Conservation (phyloP, 768 basidiomycete genomes). For the Rubroboletus satanas region DNA sequence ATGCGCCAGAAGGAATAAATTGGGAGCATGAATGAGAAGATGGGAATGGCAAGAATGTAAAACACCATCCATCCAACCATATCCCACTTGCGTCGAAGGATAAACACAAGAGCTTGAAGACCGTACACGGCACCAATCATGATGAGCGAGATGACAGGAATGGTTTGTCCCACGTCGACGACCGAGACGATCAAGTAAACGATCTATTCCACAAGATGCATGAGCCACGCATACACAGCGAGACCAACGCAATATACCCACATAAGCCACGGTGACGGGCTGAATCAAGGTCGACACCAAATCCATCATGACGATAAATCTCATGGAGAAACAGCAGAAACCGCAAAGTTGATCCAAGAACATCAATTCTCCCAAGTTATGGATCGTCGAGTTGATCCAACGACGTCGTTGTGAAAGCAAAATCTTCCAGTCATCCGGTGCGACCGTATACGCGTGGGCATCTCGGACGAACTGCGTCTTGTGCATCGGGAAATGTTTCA, state of each 20-base stretch:
- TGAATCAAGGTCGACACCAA: slow-evolving; percentile 81
- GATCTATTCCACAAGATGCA: slow-evolving; percentile 45
- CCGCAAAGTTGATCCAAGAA: slow-evolving; percentile 90
- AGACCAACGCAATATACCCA: slow-evolving; percentile 42
- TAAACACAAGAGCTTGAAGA: slow-evolving; percentile 87
- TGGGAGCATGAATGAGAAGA: slow-evolving; percentile 90
- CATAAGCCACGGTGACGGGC: slow-evolving; percentile 86
- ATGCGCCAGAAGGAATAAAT: slow-evolving; percentile 96
- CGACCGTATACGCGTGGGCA: slow-evolving; percentile 91
- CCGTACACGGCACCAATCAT: slow-evolving; percentile 96
- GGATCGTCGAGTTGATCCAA: slow-evolving; percentile 99
- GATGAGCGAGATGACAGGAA: slow-evolving; percentile 81
- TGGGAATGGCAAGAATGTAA: slow-evolving; percentile 92
- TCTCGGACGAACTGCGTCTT: slow-evolving; percentile 96
- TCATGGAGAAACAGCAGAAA: slow-evolving; percentile 99
- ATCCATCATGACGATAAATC: slow-evolving; percentile 97
- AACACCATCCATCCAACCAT: slow-evolving; percentile 98
- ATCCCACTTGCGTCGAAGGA: slow-evolving; percentile 93
- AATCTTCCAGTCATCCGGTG: slow-evolving; percentile 93
- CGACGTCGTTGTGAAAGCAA: slow-evolving; percentile 94
- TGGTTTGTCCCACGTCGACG: slow-evolving; percentile 55
- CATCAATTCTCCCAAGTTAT: slow-evolving; percentile 91
- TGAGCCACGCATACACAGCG: slow-evolving; percentile 4
- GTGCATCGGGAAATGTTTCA: slow-evolving; percentile 92
- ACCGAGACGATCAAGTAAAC: slow-evolving; percentile 85